Base-by-base conservation (phyloP, 176 grass and related monocot species). In the Dactylis glomerata region DNA sequence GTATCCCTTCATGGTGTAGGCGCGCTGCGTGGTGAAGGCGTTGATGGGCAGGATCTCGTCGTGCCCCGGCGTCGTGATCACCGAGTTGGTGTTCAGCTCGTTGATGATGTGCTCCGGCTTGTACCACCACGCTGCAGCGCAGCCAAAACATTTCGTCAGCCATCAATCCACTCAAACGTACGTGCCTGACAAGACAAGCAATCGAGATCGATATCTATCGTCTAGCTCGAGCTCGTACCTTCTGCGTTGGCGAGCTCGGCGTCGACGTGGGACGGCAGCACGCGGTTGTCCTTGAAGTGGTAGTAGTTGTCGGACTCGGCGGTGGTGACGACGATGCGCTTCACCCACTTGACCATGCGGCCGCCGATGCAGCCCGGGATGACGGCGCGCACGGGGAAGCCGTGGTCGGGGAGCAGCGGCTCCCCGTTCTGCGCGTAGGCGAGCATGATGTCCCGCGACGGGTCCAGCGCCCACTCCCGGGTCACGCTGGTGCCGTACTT, bases 21-120 rank as follows among this genome's bases (percentile, higher is more conserved):
- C 56, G 36, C 84, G 86, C 75, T 99, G 96, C 42, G 96, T 94
- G 17, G 93, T 99, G 37, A 90, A 46, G 11, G 23, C 75, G 88
- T 99, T 99, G 81, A 99, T 99, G 42, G 96, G 93, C 23, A 99
- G 86, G 73, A 99, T 96, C 89, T 99, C 96, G 84, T 92, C 93
- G 81, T 99, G 96, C 10, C 91, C 93, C 0, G 96, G 96, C 79
- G 91, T 96, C 45, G 96, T 96, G 88, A 99, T 94, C 68, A 89
- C 93, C 34, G 96, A 99, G 83, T 99, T 99, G 0, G 95, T 88
- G 89, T 99, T 99, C 3, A 99, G 81, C 79, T 96, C 93, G 87
- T 99, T 96, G 54, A 99, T 99, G 30, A 99, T 99, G 78, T 94
- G 82, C 78, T 99, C 96, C 64, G 96, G 88, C 79, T 96, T 99